Percentiles rank a stretch among this genome's conserved stretches.
Evolutionary conservation across 768 basidiomycete genomes (phyloP).

Genomic region (Suillus luteus): DNA sequence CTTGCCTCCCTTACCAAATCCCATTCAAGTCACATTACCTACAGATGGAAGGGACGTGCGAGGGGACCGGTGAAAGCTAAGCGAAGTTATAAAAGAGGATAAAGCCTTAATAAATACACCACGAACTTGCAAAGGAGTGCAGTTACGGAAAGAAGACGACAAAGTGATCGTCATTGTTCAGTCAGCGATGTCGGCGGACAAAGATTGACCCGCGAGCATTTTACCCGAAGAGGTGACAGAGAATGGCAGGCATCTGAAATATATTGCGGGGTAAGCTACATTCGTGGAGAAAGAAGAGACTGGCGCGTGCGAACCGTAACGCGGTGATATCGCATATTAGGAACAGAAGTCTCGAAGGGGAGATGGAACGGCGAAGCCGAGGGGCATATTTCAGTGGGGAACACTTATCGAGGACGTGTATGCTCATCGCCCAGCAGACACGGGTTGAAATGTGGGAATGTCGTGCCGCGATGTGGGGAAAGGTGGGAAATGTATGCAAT

Average conservation of each 20-base stretch:
- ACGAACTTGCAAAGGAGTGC: background rate
- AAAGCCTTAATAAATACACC: conserved; percentile 1
- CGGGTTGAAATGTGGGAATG: conserved; percentile 13
- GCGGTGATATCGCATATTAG: conserved; percentile 27
- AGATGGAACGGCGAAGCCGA: conserved; percentile 24
- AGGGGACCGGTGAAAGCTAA: background rate
- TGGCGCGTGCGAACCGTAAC: conserved; percentile 10
- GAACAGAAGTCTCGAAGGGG: conserved; percentile 17
- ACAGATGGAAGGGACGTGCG: background rate
- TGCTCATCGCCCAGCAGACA: conserved; percentile 16
- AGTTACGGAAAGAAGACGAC: background rate
- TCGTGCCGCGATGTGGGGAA: conserved; percentile 31
- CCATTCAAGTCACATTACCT: background rate
- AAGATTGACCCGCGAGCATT: background rate
- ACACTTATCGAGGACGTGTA: conserved; percentile 12
- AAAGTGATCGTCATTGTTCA: background rate
- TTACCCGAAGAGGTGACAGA: background rate
- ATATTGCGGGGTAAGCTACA: conserved; percentile 6
- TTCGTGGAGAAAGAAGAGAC: conserved; percentile 9
- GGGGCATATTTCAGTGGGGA: conserved; percentile 7
- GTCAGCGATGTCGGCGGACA: background rate
- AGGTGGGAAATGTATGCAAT: conserved; percentile 17
- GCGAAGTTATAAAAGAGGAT: background rate
- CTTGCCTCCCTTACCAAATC: background rate
- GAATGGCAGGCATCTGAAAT: conserved; percentile 5